Base-by-base conservation (phyloP, 75 land plant species). In the Ceratopteris richardii region DNA sequence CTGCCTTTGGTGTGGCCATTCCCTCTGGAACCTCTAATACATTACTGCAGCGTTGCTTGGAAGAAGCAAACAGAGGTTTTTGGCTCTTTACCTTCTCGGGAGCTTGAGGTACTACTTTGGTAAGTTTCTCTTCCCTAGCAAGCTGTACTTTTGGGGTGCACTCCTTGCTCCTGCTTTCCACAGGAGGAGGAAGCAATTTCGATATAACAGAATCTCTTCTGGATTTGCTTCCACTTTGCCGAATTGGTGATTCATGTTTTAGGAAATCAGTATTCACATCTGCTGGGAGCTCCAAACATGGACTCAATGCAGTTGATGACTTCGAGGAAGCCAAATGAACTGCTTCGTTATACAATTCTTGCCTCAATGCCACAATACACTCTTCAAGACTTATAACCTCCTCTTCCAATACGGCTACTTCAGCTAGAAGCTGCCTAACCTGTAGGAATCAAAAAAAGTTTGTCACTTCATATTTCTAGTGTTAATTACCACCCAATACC, bases 391-490 rank as follows among this genome's bases (percentile, higher is more conserved):
- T 67, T 54, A 61, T 37, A 2, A 90, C 83, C 66, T 90, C 94
- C 64, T 87, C 86, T 65, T 90, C 93, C 47, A 87, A 71, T 55
- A 77, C 63, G 63, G 81, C 83, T 17, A 90, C 56, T 68, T 90
- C 96, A 29, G 70, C 77, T 17, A 90, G 74, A 37, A 90, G 85
- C 62, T 66, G 66, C 60, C 76, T 70, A 3, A 75, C 79, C 96
- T 90, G 37, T 4, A n/a, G n/a, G n/a, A n/a, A n/a, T n/a, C n/a
- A n/a, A n/a, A n/a, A n/a, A n/a, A n/a, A n/a, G n/a, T n/a, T n/a
- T n/a, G n/a, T n/a, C n/a, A n/a, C n/a, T n/a, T n/a, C n/a, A n/a
- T n/a, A n/a, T n/a, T n/a, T n/a, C n/a, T n/a, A n/a, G n/a, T n/a
- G n/a, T n/a, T n/a, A n/a, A n/a, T n/a, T n/a, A n/a, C n/a, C n/a